A percentile compares a stretch with the other conserved stretches of the same genome.
Evolutionary conservation across 2,329 filamentous ascomycete species (phyloP).

Genomic region (Ascochyta koolunga): DNA sequence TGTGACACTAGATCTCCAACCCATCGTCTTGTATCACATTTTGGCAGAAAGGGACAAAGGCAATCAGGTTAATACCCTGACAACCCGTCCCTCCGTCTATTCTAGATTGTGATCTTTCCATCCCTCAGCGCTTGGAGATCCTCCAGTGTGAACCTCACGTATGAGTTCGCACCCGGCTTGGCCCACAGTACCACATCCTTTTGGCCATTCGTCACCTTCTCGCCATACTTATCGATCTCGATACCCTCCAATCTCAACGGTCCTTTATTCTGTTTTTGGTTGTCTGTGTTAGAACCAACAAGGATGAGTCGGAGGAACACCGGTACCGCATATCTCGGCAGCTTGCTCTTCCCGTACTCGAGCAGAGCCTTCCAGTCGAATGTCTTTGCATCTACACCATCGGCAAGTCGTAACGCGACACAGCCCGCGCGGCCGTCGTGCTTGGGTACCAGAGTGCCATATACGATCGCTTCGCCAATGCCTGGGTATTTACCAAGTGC

Average conservation of each 20-base stretch:
- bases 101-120: conserved; percentile 22
- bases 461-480: conserved; percentile 54
- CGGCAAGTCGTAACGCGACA: conserved; percentile 62
- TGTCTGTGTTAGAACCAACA: conserved; percentile 66
- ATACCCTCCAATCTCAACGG: conserved; percentile 70
- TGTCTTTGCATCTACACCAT: conserved; percentile 34
- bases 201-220: conserved; percentile 31
- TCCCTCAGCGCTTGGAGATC: conserved; percentile 27
- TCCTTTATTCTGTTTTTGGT: conserved; percentile 80
- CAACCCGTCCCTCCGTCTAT: background rate
- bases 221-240: conserved; percentile 54
- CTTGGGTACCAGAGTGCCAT: conserved; percentile 52
- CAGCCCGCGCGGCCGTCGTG: conserved; percentile 60
- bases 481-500: conserved; percentile 50
- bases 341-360: conserved; percentile 27
- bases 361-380: conserved; percentile 37
- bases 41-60: background rate
- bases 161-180: conserved; percentile 29
- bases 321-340: conserved; percentile 76
- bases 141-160: conserved; percentile 30
- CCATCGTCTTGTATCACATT: background rate
- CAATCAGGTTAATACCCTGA: background rate
- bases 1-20: no score
- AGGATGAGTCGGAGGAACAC: conserved; percentile 70
- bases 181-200: conserved; percentile 38